These are phyloP conservation scores for Podospora anserina DNA, from an alignment of 495 filamentous ascomycete species.

Conservation along the genomic window DNA sequence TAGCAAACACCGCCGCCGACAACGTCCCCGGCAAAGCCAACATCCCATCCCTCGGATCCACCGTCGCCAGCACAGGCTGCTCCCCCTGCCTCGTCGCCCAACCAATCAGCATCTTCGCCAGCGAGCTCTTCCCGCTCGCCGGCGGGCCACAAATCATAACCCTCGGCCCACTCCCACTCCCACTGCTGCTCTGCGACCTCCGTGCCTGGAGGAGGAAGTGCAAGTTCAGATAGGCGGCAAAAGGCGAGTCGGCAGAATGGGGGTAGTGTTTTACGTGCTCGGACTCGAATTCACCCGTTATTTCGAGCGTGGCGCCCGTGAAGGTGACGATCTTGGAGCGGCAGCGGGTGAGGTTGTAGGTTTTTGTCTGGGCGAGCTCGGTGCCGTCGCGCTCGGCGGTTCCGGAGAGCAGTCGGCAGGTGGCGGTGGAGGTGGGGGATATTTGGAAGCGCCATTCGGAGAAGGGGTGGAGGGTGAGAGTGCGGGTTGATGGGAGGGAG, in stretches of 20 bases:
- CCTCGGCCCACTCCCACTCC: constrained; percentile 58
- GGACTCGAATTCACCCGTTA: constrained; percentile 49
- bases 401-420: constrained; percentile 61
- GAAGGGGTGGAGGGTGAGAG: constrained; percentile 42
- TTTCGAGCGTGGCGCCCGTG: constrained; percentile 81
- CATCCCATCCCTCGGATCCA: constrained; percentile 83
- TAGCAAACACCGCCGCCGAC: constrained; percentile 76
- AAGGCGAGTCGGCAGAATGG: constrained; percentile 83
- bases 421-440: constrained; percentile 51
- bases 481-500: constrained; percentile 28
- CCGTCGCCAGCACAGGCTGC: constrained; percentile 79
- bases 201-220: constrained; percentile 78
- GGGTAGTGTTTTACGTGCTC: constrained; percentile 50
- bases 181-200: constrained; percentile 31
- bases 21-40: constrained; percentile 80
- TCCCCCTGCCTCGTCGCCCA: constrained; percentile 75
- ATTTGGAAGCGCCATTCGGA: constrained; percentile 94
- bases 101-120: constrained; percentile 74
- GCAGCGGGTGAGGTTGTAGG: constrained; percentile 77
- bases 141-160: constrained; percentile 82
- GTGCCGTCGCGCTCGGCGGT: constrained; percentile 95
- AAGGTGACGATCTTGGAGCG: constrained; percentile 89
- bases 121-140: constrained; percentile 78
- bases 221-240: constrained; percentile 76
- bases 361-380: constrained; percentile 76